Base-by-base conservation (phyloP, 768 basidiomycete genomes). In the Lentinula sp. region DNA sequence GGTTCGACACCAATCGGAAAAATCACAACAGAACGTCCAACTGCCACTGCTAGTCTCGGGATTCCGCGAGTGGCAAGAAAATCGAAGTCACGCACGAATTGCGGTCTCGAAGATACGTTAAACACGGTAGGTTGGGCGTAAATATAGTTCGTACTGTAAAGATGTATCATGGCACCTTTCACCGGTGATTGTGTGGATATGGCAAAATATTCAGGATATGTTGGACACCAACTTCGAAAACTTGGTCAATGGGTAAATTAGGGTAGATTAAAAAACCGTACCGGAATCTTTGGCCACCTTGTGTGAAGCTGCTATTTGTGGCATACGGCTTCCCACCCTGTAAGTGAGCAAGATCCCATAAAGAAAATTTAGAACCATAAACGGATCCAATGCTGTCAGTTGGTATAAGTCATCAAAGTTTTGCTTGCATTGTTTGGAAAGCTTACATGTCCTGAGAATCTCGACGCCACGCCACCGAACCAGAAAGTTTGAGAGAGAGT, bases 291-390 rank as follows among this genome's bases (percentile, higher is more conserved):
- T 84, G 77, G 0, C 84, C 83, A 5, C 88, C 88, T 62, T 90
- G 86, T 35, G 83, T 76, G 62, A 88, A 89, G 67, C 81, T 85
- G 58, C 75, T 73, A 2, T 87, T 87, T 4, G 80, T 79, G n/a
- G 81, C 73, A 64, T 75, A 73, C 1, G 91, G 91, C 64, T 88
- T 85, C 6, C 92, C 91, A 36, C 91, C 91, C 48, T 82, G 79
- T 39, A 91, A 73, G 65, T 82, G 83, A 12, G 83, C 79, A 57
- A 90, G 78, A 68, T 93, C 87, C 92, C 92, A 93, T 18, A 93
- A 69, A 15, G 84, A 80, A 69, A 90, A 91, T 56, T 77, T 79
- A n/a, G 84, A 76, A 8, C 88, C 88, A 68, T 85, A 91, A 20
- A 84, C 83, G 35, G 86, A 87, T 43, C 92, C 92, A 49, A 93